Evolutionary conservation across 306 rosid species (phyloP), one percentile per base, ranked within the genome.

Genomic region (Carpinus fangiana): DNA sequence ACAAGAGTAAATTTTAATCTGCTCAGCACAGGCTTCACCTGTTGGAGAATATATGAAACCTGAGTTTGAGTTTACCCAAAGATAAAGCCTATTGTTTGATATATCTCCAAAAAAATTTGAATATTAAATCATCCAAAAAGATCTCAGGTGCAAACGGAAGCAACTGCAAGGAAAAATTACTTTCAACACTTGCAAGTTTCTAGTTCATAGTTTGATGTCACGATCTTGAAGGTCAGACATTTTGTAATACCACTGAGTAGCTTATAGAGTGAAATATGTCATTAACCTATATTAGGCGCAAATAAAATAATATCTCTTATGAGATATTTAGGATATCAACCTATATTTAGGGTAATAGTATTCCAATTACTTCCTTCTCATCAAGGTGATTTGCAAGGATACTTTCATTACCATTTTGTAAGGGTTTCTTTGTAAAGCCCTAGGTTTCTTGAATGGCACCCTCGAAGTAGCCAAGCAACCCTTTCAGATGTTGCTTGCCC

Each of bases 1-100:
- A 95, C 91, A 8, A 95, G 87, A 9, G 97, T 92, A 46, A 81
- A 59, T 74, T 95, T 92, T 75, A 95, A 89, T 88, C 98, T 89
- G 81, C 82, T 69, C 36, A 95, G 86, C 74, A 91, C 91, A 12
- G 98, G 98, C 91, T 91, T 95, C 67, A 95, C 98, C 98, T 95
- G 84, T 62, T 74, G 57, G 60, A 59, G 65, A 69, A 77, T 62
- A 86, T n/a, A 72, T 53, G 13, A 61, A 20, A 60, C 7, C 18
- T 12, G 51, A 46, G 38, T 41, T 64, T 6, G 47, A 64, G 23
- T 41, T 38, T 41, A 66, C 72, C 71, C 72, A n/a, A 66, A 41
- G 51, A 41, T 4, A 51, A 66, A 18, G 7, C 18, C 41, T 66
- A 1, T 9, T 41, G 16, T 38, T 41, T 59, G 23, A 55, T 55